phyloP scores from a whole-genome alignment of 208 protist genomes.

The Trypanosoma avium region DNA sequence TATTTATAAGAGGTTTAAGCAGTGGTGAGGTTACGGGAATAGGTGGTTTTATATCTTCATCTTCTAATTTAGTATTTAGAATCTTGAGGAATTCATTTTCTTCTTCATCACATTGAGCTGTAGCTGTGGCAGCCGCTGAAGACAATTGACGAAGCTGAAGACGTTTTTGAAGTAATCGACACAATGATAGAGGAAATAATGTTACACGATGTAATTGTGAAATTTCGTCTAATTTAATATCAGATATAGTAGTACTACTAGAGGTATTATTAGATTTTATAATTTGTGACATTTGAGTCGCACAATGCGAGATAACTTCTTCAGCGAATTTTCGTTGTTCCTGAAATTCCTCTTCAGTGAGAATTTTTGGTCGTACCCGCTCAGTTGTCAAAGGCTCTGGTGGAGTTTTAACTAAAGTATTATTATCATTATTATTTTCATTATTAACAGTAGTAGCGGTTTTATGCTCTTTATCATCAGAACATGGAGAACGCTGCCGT shows the following conservation, averaged over 20 bases:
- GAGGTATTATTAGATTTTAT: too few relatives aligned
- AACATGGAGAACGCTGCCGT: conserved; percentile 12
- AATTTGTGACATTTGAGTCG: not conserved
- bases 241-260: not conserved
- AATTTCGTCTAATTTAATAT: not conserved
- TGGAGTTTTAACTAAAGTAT: not conserved
- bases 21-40: not conserved
- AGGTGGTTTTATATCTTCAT: too few relatives aligned
- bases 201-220: not conserved
- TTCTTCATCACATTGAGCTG: conserved; percentile 2
- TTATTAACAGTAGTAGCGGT: not conserved
- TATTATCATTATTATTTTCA: not conserved
- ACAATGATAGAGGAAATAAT: conserved; percentile 10
- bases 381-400: not conserved
- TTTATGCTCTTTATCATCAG: too few relatives aligned
- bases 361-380: not conserved
- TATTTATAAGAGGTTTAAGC: conserved; percentile 6
- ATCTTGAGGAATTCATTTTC: conserved; percentile 14
- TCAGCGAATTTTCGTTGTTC: not conserved
- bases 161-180: conserved; percentile 13
- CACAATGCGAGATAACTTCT: conserved; percentile 9
- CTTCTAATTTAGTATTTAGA: not conserved
- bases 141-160: conserved; percentile 2
- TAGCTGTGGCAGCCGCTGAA: not conserved
- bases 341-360: conserved; percentile 21